Evolutionary conservation across 805 yeast genomes (phyloP).

Genomic region (Wickerhamomyces hampshirensis): DNA sequence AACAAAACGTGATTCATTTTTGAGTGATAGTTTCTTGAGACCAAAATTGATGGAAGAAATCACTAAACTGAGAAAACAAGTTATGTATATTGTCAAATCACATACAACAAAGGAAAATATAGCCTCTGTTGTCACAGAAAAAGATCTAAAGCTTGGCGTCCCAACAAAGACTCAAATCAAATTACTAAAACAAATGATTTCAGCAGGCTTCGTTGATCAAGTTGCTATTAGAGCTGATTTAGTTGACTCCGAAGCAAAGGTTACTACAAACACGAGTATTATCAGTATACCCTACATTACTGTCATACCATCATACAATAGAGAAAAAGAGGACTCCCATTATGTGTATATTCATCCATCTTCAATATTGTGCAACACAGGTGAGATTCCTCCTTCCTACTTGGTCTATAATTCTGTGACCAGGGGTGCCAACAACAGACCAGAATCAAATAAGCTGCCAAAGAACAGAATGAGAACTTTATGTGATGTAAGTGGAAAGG

Average conservation of each 20-base stretch:
- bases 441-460: slow-evolving; percentile 38
- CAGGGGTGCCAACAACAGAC: slow-evolving; percentile 41
- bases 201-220: slow-evolving; percentile 91
- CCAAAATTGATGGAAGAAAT: slow-evolving; percentile 84
- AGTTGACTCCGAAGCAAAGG: slow-evolving; percentile 53
- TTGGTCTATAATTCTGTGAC: slow-evolving; percentile 70
- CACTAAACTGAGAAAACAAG: slow-evolving; percentile 71
- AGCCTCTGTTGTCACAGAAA: slow-evolving; percentile 40
- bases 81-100: slow-evolving; percentile 66
- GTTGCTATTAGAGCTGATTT: slow-evolving; percentile 81
- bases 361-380: slow-evolving; percentile 56
- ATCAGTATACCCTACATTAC: slow-evolving; percentile 64
- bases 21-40: slow-evolving; percentile 62
- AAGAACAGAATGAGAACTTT: slow-evolving; percentile 66
- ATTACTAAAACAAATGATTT: slow-evolving; percentile 83
- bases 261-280: slow-evolving; percentile 54
- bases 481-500: slow-evolving; percentile 70
- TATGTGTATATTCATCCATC: slow-evolving; percentile 76
- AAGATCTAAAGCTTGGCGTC: slow-evolving; percentile 50
- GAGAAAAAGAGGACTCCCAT: slow-evolving; percentile 33
- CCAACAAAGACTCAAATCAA: slow-evolving; percentile 68
- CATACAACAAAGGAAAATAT: slow-evolving; percentile 57
- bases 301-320: slow-evolving; percentile 34
- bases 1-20: slow-evolving; percentile 42
- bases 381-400: slow-evolving; percentile 74